Percentiles rank a stretch among this genome's conserved stretches.
phyloP scores from a whole-genome alignment of 805 yeast genomes.

The Ogataea pilisensis region DNA sequence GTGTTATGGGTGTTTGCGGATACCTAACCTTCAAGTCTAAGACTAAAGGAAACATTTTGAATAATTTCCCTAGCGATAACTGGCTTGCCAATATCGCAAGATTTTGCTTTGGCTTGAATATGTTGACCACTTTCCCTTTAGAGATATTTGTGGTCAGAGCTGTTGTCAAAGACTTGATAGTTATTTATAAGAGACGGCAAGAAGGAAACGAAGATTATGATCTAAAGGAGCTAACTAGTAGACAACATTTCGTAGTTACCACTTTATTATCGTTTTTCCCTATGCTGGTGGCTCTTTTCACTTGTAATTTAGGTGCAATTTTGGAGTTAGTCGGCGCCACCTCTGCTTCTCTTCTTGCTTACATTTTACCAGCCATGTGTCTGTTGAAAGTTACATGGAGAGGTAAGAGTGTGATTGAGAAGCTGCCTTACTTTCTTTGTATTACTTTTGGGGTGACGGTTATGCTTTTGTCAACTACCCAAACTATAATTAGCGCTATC shows the following conservation, averaged over 20 bases:
- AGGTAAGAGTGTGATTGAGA: conserved; percentile 38
- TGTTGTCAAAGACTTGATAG: conserved; percentile 64
- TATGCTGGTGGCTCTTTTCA: conserved; percentile 69
- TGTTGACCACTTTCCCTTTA: conserved; percentile 88
- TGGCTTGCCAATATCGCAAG: conserved; percentile 79
- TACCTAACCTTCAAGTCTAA: conserved; percentile 66
- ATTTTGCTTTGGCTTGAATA: conserved; percentile 84
- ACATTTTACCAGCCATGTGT: conserved; percentile 85
- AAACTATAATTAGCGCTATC: conserved; percentile 53
- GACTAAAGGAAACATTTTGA: conserved; percentile 83
- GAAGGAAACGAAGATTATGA: conserved; percentile 13
- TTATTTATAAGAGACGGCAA: conserved; percentile 21
- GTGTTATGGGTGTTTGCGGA: conserved; percentile 76
- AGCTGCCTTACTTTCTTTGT: conserved; percentile 56
- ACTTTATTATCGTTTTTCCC: conserved; percentile 60
- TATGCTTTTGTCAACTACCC: conserved; percentile 76
- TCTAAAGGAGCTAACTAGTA: conserved; percentile 30
- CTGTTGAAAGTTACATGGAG: conserved; percentile 58
- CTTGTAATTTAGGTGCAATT: conserved; percentile 87
- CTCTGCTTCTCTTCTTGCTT: conserved; percentile 89
- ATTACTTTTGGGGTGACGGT: conserved; percentile 69
- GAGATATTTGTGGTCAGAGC: conserved; percentile 90
- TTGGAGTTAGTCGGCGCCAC: conserved; percentile 90
- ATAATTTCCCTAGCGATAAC: conserved; percentile 79
- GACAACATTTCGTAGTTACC: conserved; percentile 61